These are phyloP conservation scores for Platanthera guangdongensis DNA, from an alignment of 106 monocot genomes.

Conservation along the genomic window DNA sequence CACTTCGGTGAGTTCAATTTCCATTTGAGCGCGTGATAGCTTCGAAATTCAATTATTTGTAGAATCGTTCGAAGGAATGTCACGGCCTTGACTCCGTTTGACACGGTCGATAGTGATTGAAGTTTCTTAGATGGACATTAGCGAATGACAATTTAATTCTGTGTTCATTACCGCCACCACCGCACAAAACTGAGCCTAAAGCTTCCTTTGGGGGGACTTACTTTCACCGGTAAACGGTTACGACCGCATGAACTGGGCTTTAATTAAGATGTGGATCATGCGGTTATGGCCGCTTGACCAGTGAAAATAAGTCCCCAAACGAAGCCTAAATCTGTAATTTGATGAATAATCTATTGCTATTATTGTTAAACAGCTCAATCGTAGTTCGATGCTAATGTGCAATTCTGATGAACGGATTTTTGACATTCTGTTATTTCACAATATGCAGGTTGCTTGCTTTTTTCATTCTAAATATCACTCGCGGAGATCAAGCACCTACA, in stretches of 20 bases:
- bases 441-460: slow-evolving; percentile 63
- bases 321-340: background rate
- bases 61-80: background rate
- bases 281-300: too few relatives aligned
- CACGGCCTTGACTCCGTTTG: background rate
- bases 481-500: slow-evolving; percentile 53
- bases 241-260: too few relatives aligned
- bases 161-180: too few relatives aligned
- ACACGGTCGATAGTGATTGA: too few relatives aligned
- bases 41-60: background rate
- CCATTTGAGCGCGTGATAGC: background rate
- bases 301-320: too few relatives aligned
- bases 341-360: background rate
- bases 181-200: too few relatives aligned
- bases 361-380: background rate
- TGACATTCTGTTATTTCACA: background rate
- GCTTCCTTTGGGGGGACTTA: too few relatives aligned
- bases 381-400: background rate
- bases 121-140: too few relatives aligned
- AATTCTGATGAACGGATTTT: background rate
- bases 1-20: slow-evolving; percentile 42
- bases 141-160: too few relatives aligned
- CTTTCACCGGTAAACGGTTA: too few relatives aligned
- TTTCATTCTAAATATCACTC: slow-evolving; percentile 74
- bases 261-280: too few relatives aligned